Evolutionary conservation across 768 basidiomycete genomes (phyloP), one percentile per base, ranked within the genome.

Genomic region (Xerocomus brunneocitrinus): DNA sequence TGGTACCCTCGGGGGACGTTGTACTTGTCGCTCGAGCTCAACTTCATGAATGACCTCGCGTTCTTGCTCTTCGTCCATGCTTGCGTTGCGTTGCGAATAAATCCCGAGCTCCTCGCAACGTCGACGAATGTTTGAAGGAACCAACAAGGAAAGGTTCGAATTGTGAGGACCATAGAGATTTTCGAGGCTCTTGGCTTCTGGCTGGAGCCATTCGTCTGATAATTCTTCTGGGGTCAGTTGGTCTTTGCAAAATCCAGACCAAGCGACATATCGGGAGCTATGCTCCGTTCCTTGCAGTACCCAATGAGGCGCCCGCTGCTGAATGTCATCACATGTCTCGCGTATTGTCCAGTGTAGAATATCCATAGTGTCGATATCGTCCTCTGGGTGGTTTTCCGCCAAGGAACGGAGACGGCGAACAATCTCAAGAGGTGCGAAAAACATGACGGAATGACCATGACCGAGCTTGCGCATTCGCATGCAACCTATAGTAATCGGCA

Each of bases 371-470:
- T 50, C 27, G 24, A 62, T 43, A 0, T 0, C 8, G 8, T 53
- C 39, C 35, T n/a, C 3, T 6, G 16, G 2, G 12, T 9, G 13
- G 19, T 64, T 67, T 4, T 27, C 35, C 9, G 55, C 54, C 27
- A 67, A 48, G 2, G 50, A 47, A 32, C 74, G 72, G 38, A 80
- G 79, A 0, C 54, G 54, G 42, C 57, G 56, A 50, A 75, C 73
- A 5, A 78, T 63, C 40, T 79, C 79, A 61, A 61, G 62, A 14
- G 79, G 73, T 1, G 77, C 78, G 35, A 77, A 76, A 55, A 80
- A 80, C 51, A 74, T 63, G 25, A 79, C 57, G 3, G 79, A 74
- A 53, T 81, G 79, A 1, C 19, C 19, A 19, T 19, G 19, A 19
- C 19, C 19, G 19, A 19, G 19, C 19, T 19, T 19, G 19, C 19